These are phyloP conservation scores for Magnaporthiopsis poae DNA, from an alignment of 2,329 filamentous ascomycete genomes.

Conservation along the genomic window DNA sequence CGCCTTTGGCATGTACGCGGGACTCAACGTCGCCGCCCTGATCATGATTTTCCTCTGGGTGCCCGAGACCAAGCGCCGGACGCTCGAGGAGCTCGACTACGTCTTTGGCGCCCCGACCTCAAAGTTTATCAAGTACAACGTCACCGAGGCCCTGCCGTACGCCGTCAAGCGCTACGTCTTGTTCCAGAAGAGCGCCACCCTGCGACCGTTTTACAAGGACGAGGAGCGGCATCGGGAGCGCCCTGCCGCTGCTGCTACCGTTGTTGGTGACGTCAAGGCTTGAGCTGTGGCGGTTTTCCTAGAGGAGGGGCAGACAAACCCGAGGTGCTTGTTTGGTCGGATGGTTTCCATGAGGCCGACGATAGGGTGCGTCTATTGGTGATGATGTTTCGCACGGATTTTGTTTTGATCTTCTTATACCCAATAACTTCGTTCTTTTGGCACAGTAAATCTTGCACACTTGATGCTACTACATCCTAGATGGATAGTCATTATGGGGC, in stretches of 20 bases:
- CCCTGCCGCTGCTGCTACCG: background rate
- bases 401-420: background rate
- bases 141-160: conserved; percentile 47
- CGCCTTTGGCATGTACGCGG: conserved; percentile 45
- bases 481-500: background rate
- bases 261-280: background rate
- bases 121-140: conserved; percentile 47
- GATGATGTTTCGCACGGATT: background rate
- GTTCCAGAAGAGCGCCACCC: conserved; percentile 33
- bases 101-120: conserved; percentile 51
- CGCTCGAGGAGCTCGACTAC: conserved; percentile 50
- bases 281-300: background rate
- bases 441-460: background rate
- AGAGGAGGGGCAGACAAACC: background rate
- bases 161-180: conserved; percentile 51
- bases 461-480: background rate
- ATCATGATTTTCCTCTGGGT: conserved; percentile 47
- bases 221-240: background rate
- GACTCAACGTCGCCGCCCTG: conserved; percentile 45
- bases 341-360: background rate
- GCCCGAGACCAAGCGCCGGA: conserved; percentile 51
- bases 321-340: background rate
- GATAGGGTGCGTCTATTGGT: too few species aligned
- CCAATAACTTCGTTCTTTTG: background rate
- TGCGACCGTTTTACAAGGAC: conserved; percentile 37